Base-by-base conservation (phyloP, 2,329 filamentous ascomycete genomes). In the Domatiomyces globalis region DNA sequence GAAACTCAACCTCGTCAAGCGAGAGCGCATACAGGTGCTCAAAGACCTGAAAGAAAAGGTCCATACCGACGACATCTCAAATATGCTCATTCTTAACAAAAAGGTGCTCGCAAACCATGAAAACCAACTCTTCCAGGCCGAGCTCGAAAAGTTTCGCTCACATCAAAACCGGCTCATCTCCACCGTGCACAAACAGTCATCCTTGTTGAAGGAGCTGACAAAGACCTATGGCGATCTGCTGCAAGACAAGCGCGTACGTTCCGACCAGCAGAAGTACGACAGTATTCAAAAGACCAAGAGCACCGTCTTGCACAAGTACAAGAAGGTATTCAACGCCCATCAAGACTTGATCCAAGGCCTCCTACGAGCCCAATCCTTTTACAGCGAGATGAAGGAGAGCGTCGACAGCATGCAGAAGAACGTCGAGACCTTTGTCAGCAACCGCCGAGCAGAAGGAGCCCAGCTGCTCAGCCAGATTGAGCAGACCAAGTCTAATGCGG, bases 1-100 rank as follows among this genome's bases (percentile, higher is more conserved):
- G 71, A 95, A 89, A 69, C 69, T 98, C 61, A 94, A 89, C 61
- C 73, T 95, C 39, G 83, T 98, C 61, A 96, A 96, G 72, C 79
- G 87, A 53, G 94, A 98, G 67, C 77, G 92, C 54, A 82, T 84
- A 54, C 89, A 95, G 69, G 87, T 95, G 43, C 70, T 98, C 58
- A 96, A 95, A 67, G 92, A 98, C 68, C 73, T 98, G 60, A 98
- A 98, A 67, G 89, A 96, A 59, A 96, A 94, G 82, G 92, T 94
- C 67, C 61, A 75, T 56, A 87, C 85, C 58, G 94, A 98, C 63
- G 94, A 98, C 63, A 98, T 98, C 57, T 95, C 89, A 4, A 92
- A 95, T 63, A 89, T 96, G 10, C 75, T 98, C 54, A 98, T 98
- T 51, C 73, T 98, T 53, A 98, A 98, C 74, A 96, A 96, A 66